phyloP scores from a whole-genome alignment of 345 rosid genomes.

The Sonneratia alba region DNA sequence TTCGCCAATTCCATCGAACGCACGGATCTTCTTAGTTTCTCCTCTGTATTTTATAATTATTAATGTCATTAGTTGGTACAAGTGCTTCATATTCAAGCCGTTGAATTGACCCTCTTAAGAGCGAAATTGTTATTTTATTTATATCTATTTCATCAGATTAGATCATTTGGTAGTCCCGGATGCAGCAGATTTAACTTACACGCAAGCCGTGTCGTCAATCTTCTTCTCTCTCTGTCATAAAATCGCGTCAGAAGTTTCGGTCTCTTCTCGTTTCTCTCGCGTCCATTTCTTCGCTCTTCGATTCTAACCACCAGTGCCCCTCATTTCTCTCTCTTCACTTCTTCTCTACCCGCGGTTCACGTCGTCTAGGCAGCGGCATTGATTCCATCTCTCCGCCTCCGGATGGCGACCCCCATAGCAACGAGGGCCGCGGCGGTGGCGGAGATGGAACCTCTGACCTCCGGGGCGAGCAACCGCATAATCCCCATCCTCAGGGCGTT shows the following conservation, averaged over 20 bases:
- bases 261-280: constrained; percentile 2
- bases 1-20: too few relatives aligned
- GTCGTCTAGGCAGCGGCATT: not conserved
- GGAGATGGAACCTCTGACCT: constrained; percentile 66
- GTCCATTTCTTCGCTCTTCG: not conserved
- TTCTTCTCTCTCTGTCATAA: not conserved
- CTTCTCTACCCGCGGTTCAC: not conserved
- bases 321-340: not conserved
- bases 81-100: too few relatives aligned
- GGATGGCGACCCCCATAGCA: not conserved
- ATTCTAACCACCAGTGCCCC: too few relatives aligned
- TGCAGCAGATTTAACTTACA: not conserved
- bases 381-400: not conserved
- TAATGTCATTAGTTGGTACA: too few relatives aligned
- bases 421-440: constrained; percentile 17
- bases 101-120: not conserved
- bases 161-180: not conserved
- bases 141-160: not conserved
- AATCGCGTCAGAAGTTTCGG: not conserved
- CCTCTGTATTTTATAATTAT: too few relatives aligned
- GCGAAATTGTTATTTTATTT: not conserved
- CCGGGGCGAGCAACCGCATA: constrained; percentile 97
- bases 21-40: too few relatives aligned
- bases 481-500: constrained; percentile 59
- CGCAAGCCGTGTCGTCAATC: too few relatives aligned